Percentiles rank a stretch among this genome's conserved stretches.
Conservation (phyloP, 2,329 filamentous ascomycete genomes). For the Claviceps fusiformis region DNA sequence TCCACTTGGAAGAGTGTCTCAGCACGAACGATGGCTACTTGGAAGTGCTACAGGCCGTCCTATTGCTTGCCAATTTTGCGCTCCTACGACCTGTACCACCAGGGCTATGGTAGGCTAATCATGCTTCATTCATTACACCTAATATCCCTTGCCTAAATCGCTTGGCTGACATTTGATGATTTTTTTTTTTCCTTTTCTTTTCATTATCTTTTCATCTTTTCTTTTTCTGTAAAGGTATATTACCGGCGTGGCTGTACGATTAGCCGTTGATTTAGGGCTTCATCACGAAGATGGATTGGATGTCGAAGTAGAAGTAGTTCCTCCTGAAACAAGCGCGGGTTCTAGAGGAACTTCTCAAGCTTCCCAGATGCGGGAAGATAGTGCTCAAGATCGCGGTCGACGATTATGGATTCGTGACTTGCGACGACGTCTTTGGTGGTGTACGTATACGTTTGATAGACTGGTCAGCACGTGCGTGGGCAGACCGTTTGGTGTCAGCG, state of each 20-base stretch:
- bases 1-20: constrained; percentile 79
- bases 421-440: constrained; percentile 86
- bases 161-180: background rate
- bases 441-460: constrained; percentile 88
- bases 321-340: constrained; percentile 27
- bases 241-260: constrained; percentile 77
- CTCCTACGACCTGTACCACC: constrained; percentile 82
- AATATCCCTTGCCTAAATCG: background rate
- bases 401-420: constrained; percentile 79
- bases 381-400: constrained; percentile 42
- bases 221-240: constrained; percentile 53
- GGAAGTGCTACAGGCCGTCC: constrained; percentile 85
- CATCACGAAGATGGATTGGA: constrained; percentile 81
- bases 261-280: constrained; percentile 82
- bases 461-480: constrained; percentile 90
- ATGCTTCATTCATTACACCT: no score
- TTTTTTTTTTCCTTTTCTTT: background rate
- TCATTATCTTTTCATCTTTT: background rate
- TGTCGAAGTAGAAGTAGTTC: constrained; percentile 43
- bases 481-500: constrained; percentile 85
- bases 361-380: constrained; percentile 11
- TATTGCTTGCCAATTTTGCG: constrained; percentile 83
- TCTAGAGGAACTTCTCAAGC: constrained; percentile 14
- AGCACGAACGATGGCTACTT: constrained; percentile 76
- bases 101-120: constrained; percentile 57